Evolutionary conservation across 1,284 basidiomycete species (phyloP).

Genomic region (Puccinia triticina): DNA sequence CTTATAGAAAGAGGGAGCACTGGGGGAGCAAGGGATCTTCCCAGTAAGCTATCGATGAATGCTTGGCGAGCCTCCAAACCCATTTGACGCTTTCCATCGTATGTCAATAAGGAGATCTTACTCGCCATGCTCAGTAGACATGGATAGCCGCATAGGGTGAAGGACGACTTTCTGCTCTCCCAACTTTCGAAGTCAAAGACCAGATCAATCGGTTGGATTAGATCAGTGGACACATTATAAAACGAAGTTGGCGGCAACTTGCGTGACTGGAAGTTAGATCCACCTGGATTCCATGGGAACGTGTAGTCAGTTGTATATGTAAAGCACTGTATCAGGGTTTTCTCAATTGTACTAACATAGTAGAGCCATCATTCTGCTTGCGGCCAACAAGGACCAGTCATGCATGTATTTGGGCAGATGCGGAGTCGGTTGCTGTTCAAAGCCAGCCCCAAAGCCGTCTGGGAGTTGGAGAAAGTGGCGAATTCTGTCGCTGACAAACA

Average conservation of each 20-base stretch:
- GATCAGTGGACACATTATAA: constrained; percentile 32
- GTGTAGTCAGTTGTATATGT: background rate
- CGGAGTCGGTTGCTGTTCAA: background rate
- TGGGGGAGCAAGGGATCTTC: constrained; percentile 52
- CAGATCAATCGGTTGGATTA: constrained; percentile 23
- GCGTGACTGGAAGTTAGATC: constrained; percentile 8
- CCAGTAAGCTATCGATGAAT: constrained; percentile 52
- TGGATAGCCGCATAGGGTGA: constrained; percentile 56
- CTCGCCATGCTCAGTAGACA: constrained; percentile 56
- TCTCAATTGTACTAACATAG: constrained; percentile 6
- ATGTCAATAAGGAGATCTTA: constrained; percentile 55
- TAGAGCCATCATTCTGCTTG: constrained; percentile 40
- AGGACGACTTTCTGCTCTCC: constrained; percentile 44
- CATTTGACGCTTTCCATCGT: constrained; percentile 56
- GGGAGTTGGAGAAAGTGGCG: constrained; percentile 1
- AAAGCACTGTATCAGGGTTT: background rate
- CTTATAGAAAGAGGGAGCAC: constrained; percentile 54
- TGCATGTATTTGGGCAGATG: constrained; percentile 24
- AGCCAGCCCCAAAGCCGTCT: background rate
- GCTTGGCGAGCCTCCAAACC: constrained; percentile 53
- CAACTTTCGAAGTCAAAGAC: constrained; percentile 39
- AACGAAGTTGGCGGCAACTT: constrained; percentile 22
- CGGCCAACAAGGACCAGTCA: constrained; percentile 30
- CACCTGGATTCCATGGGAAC: background rate
- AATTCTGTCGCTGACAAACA: constrained; percentile 34